Percentiles rank a stretch among this genome's conserved stretches.
Conservation (phyloP, 306 rosid genomes). For the Lathyrus tuberosus region DNA sequence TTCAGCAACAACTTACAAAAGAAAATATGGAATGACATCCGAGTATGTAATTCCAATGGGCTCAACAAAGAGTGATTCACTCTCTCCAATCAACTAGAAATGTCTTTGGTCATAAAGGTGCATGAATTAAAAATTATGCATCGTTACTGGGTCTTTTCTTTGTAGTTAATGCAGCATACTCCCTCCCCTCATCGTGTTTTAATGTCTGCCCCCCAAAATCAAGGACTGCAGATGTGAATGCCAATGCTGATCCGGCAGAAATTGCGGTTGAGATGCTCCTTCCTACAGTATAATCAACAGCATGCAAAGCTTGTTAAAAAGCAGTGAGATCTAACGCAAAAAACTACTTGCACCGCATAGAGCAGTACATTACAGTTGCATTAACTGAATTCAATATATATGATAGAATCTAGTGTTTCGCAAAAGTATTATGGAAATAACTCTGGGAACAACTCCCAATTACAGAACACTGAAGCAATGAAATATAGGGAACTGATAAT, state of each 20-base stretch:
- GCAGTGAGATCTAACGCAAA: constrained; percentile 18
- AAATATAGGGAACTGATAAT: not conserved
- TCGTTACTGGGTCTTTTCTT: constrained; percentile 69
- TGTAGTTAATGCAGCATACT: constrained; percentile 89
- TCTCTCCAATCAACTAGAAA: constrained; percentile 44
- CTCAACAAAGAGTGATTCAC: constrained; percentile 52
- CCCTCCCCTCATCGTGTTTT: constrained; percentile 78
- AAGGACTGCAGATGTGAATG: constrained; percentile 69
- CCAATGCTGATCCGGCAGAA: constrained; percentile 92
- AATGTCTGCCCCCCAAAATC: constrained; percentile 81
- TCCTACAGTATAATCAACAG: constrained; percentile 55
- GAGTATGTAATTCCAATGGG: constrained; percentile 37
- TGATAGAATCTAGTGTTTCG: constrained; percentile 19
- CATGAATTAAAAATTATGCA: constrained; percentile 33
- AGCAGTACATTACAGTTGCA: not conserved
- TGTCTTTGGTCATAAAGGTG: constrained; percentile 37
- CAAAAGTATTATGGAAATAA: constrained; percentile 16
- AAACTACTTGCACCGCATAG: constrained; percentile 6
- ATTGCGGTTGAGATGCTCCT: constrained; percentile 83
- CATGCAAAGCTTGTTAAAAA: constrained; percentile 29
- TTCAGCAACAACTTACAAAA: constrained; percentile 47
- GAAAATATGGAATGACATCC: constrained; percentile 34
- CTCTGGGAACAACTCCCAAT: not conserved
- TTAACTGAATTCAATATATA: not conserved
- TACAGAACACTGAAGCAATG: not conserved